Evolutionary conservation across 2,329 filamentous ascomycete genomes (phyloP), one percentile per base, ranked within the genome.

Genomic region (Claviceps monticola): DNA sequence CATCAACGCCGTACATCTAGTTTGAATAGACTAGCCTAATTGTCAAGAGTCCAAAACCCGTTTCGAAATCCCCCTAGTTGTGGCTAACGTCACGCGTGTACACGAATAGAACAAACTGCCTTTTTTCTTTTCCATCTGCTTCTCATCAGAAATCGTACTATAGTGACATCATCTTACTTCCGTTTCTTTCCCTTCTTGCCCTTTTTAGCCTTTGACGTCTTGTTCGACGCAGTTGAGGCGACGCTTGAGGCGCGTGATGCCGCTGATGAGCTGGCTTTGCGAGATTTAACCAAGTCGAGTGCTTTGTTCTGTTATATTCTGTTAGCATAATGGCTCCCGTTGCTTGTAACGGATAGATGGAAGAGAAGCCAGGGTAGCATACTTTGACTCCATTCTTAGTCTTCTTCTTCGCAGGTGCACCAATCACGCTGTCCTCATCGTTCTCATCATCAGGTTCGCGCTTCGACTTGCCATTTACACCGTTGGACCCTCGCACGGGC

Each of bases 201-300:
- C 58, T 68, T 69, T 60, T 68, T 70, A 29, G 61, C 57, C 57
- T 80, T 81, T 62, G 79, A 70, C 61, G 64, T 64, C 60, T 69
- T 55, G 51, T 61, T 59, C 5, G 84, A 85, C 39, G 74, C 77
- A 45, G 79, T 87, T 1, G 90, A 95, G 36, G 80, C 82, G 26
- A 96, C 88, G 65, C 93, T 97, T 5, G 84, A 91, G 16, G 90
- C 90, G 56, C 93, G 79, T 21, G 90, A 96, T 0, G 84, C 86
- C 5, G 83, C 76, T 4, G 84, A 78, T 1, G 89, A 93, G 52
- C 79, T 86, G 48, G 80, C 78, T 66, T 90, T 93, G 69, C 80
- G 86, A 53, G 76, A 81, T 50, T 96, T 96, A 63, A 95, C 81
- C 46, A 83, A 87, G 60, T 96, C 93, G 47, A 96, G 79, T 50